phyloP scores from a whole-genome alignment of 345 rosid species.

The Rhizophora apiculata region DNA sequence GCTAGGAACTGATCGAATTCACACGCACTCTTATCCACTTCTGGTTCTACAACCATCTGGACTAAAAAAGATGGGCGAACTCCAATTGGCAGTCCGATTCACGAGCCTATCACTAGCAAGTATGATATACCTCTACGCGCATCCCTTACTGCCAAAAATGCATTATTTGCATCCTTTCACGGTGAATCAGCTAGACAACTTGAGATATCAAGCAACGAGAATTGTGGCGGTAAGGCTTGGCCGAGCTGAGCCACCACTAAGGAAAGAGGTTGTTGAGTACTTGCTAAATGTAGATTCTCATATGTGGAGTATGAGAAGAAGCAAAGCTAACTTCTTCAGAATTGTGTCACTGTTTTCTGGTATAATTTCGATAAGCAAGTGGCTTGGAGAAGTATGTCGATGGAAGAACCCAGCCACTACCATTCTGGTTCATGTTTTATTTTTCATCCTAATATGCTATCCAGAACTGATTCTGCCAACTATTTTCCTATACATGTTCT shows the following conservation, averaged over 20 bases:
- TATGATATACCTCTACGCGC: conserved; percentile 29
- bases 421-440: conserved; percentile 1
- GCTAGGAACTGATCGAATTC: conserved; percentile 29
- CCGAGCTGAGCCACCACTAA: conserved; percentile 30
- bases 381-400: neutral
- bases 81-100: conserved; percentile 35
- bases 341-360: conserved; percentile 2
- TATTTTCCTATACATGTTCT: conserved; percentile 20
- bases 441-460: neutral
- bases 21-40: conserved; percentile 33
- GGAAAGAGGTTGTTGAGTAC: conserved; percentile 35
- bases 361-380: neutral
- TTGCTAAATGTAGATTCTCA: conserved; percentile 35
- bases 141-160: conserved; percentile 35
- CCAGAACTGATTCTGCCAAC: conserved; percentile 10
- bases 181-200: conserved; percentile 31
- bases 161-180: conserved; percentile 35
- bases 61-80: conserved; percentile 34
- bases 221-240: conserved; percentile 30
- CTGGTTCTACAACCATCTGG: conserved; percentile 33
- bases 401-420: conserved; percentile 11
- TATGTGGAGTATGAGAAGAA: conserved; percentile 41
- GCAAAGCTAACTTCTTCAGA: conserved; percentile 15
- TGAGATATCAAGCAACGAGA: conserved; percentile 28
- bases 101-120: conserved; percentile 26